Evolutionary conservation across 306 rosid genomes (phyloP), one percentile per base, ranked within the genome.

Genomic region (Sechiopsis laciniata): DNA sequence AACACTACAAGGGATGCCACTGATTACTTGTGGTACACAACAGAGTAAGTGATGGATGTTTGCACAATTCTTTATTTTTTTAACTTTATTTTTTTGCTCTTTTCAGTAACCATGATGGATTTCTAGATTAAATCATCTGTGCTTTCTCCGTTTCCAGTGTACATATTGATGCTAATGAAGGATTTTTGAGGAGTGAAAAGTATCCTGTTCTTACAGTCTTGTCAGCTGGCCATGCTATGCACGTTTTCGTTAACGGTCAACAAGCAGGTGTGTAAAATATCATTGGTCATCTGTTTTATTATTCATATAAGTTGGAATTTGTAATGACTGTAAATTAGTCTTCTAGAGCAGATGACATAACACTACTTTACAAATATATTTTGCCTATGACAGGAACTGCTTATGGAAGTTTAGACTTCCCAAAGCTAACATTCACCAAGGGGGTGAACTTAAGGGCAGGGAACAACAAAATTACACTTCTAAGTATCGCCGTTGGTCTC

Each of bases 211-310:
- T 94, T 75, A 86, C 96, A 0, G 82, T 89, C 65, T 77, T 86
- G 21, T 94, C 99, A 65, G 99, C 97, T 71, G 99, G 99, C 26
- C 99, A 94, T 84, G 96, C 97, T 80, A 78, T 94, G 82, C 97
- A 90, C 81, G 96, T 94, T 80, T 94, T 94, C 59, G 62, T 91
- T 80, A 91, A 94, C 48, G 89, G 87, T 78, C 90, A 80, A 76
- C 88, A 87, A 6, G 79, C 92, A 83, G 99, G 99, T 94, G 67
- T 35, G 88, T 68, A 73, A 24, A 24, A 70, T 26, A 51, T 51
- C 4, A 22, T 51, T 1, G 45, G 24, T 66, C 17, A 68, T 46
- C 40, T 48, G 4, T 37, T 12, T 10, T 42, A 48, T 40, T 13
- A 7, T 7, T 48, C 10, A 48, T 68, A 19, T 67, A 19, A 45